Conservation (phyloP, 1,139 yeast genomes). For the Ashbya aceris region DNA sequence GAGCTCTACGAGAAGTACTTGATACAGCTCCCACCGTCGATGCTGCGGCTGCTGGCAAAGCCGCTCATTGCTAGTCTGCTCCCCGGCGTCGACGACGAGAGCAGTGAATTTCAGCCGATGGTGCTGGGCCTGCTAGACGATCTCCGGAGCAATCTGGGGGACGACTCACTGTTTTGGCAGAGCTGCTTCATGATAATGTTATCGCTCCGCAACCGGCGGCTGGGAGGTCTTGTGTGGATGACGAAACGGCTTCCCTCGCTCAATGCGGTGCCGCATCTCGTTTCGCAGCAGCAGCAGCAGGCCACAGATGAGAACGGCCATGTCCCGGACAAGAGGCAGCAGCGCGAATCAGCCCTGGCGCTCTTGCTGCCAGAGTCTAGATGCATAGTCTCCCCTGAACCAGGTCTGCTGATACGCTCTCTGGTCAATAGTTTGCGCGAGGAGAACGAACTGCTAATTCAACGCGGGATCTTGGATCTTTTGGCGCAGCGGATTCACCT, state of each 20-base stretch:
- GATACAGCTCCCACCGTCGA: constrained; percentile 40
- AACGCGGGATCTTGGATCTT: constrained; percentile 83
- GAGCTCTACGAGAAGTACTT: constrained; percentile 50
- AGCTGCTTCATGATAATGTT: constrained; percentile 66
- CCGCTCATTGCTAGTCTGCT: constrained; percentile 67
- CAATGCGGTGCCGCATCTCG: constrained; percentile 27
- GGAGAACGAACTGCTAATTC: constrained; percentile 58
- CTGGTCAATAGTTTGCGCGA: constrained; percentile 57
- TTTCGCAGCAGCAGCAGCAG: constrained; percentile 12
- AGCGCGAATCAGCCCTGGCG: constrained; percentile 16
- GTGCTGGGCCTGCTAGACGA: constrained; percentile 51
- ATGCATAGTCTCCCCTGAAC: constrained; percentile 61
- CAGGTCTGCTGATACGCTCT: constrained; percentile 70
- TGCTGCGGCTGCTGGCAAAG: constrained; percentile 47
- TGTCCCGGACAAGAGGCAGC: constrained; percentile 10
- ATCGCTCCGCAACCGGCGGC: constrained; percentile 64
- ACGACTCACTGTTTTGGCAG: constrained; percentile 82
- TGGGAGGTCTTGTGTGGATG: constrained; percentile 79
- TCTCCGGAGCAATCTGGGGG: constrained; percentile 48
- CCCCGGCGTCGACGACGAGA: constrained; percentile 88
- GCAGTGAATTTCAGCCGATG: constrained; percentile 67
- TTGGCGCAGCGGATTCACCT: constrained; percentile 60
- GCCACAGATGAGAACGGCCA: constrained; percentile 1
- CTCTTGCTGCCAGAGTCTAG: constrained; percentile 46
- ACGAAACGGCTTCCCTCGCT: constrained; percentile 56